Base-by-base conservation (phyloP, 768 basidiomycete genomes). In the Multifurca ochricompacta region DNA sequence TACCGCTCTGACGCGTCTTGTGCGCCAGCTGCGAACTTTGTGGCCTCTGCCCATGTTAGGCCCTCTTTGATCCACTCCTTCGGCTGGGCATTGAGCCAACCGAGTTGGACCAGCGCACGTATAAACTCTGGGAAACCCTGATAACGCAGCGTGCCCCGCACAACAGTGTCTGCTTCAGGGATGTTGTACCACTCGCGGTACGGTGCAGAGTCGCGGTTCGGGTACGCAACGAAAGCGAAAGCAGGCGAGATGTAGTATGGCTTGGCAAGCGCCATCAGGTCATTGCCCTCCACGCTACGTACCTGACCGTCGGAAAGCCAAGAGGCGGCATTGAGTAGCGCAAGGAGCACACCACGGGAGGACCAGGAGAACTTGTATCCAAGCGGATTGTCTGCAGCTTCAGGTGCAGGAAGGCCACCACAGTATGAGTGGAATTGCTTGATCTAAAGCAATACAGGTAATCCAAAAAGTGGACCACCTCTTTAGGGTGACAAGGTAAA, bases 291-390 rank as follows among this genome's bases (percentile, higher is more conserved):
- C 40, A 98, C 77, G 40, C 79, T 74, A 47, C 83, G 74, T 42
- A 78, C 72, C 69, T 89, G 71, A 30, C 83, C 80, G 50, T 77
- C 72, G 35, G 81, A 74, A 65, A 87, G 75, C 73, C 85, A 93
- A 3, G 87, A 83, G 18, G 91, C 96, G 32, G 79, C 75, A 75
- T 98, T 98, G 63, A 93, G 80, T 48, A 97, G 80, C 2, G 96
- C 95, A 62, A 97, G 86, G 51, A 99, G 85, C 40, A 94, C 93
- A 48, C 94, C 95, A 19, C 92, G 87, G 7, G 93, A 89, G 6
- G 92, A 95, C 96, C 96, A 98, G 34, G 92, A 96, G 74, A 99
- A 97, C 70, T 97, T 97, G 82, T 97, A 99, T 10, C 95, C 95
- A 53, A 98, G 85, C 2, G 96, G 93, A 74, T 98, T 99, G 65